Percentiles rank a stretch among this genome's conserved stretches.
These are phyloP conservation scores for Cercophora samala DNA, from an alignment of 495 filamentous ascomycete genomes.

Conservation along the genomic window DNA sequence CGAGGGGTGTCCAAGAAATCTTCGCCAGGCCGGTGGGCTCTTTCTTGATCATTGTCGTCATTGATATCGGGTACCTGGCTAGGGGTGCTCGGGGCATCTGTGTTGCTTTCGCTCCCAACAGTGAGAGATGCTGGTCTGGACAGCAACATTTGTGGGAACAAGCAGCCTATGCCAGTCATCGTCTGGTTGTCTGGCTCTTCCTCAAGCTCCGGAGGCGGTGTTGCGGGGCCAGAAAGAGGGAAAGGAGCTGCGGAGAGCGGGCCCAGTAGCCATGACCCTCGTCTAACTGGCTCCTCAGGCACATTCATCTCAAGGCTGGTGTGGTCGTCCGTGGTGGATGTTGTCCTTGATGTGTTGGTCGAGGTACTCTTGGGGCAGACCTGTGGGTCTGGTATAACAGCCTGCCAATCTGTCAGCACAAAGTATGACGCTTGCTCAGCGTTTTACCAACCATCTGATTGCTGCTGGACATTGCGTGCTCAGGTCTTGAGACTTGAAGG, in stretches of 20 bases:
- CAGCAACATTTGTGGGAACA: constrained; percentile 13
- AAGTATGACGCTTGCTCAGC: not conserved
- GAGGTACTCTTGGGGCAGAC: too few relatives aligned
- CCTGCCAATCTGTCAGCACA: not conserved
- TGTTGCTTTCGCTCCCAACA: constrained; percentile 15
- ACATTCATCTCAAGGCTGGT: constrained; percentile 3
- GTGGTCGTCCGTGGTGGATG: not conserved
- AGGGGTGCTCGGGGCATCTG: not conserved
- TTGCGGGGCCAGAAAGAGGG: constrained; percentile 6
- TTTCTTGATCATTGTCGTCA: constrained; percentile 32
- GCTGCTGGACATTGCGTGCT: not conserved
- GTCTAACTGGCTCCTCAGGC: not conserved
- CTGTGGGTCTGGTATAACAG: not conserved
- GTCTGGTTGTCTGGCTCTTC: constrained; percentile 1
- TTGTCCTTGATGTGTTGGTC: not conserved
- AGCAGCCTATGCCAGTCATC: constrained; percentile 23
- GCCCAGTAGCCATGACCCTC: not conserved
- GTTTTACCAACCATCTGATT: not conserved
- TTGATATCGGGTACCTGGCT: not conserved
- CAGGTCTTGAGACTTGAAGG: not conserved
- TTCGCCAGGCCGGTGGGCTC: constrained; percentile 61
- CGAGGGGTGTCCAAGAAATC: constrained; percentile 69
- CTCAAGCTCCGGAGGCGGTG: constrained; percentile 21
- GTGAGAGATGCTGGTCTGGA: constrained; percentile 19
- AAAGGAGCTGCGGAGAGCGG: not conserved